Base-by-base conservation (phyloP, 2,329 filamentous ascomycete genomes). In the Emydomyces testavorans region DNA sequence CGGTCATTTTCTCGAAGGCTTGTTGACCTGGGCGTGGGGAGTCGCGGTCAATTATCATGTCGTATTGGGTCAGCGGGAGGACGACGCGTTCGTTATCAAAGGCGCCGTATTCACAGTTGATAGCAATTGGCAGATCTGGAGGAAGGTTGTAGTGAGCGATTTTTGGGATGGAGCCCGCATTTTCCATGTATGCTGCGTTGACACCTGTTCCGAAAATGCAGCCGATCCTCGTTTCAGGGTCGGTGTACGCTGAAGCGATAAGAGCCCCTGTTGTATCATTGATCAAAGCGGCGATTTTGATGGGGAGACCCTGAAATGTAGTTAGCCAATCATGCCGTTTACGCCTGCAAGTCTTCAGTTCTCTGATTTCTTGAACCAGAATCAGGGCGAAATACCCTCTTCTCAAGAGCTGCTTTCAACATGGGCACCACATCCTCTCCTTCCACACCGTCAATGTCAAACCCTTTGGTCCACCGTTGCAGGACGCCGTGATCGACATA, bases 201-300 rank as follows among this genome's bases (percentile, higher is more conserved):
- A 92, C 95, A 51, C 92, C 92, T 10, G 92, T 98, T 58, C 92
- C 92, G 60, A 98, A 98, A 63, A 98, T 98, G 68, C 90, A 95
- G 48, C 92, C 92, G 60, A 96, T 92, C 70, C 81, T 88, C 78
- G 95, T 93, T 57, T 82, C 79, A 38, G 82, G 72, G 63, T 98
- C 89, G n/a, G 90, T 96, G 70, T 98, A 98, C 24, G 87, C 83
- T 21, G 90, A 96, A 52, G 92, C 92, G 60, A 98, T 94, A 60
- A 98, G 73, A 26, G 92, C 98, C 59, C 92, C 92, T 15, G 90
- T 96, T 40, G 92, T 98, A 65, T 98, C 92, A 65, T 98, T 98
- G 70, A 96, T 92, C 65, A 98, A 70, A 29, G 92, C 92, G 20
- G 84, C 85, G 49, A 96, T 74, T 70, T 89, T 94, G 70, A 96